These are phyloP conservation scores for Botryosphaeria dothidea DNA, from an alignment of 2,329 filamentous ascomycete species.

Conservation along the genomic window DNA sequence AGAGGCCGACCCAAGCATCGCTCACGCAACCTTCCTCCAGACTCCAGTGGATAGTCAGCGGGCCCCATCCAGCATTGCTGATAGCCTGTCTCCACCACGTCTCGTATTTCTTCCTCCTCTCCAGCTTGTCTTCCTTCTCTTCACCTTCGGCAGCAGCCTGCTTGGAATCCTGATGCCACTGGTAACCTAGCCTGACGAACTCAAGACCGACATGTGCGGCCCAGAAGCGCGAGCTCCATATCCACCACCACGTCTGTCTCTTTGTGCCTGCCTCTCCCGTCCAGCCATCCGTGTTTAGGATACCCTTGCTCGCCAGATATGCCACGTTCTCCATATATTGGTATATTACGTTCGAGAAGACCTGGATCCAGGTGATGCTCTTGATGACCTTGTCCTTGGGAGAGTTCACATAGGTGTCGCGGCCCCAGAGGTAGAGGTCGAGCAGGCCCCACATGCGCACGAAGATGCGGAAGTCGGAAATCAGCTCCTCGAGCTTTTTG, in stretches of 20 bases:
- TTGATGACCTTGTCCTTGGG: constrained; percentile 31
- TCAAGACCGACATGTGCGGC: constrained; percentile 75
- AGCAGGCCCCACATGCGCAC: constrained; percentile 75
- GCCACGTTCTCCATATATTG: constrained; percentile 83
- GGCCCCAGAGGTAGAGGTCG: constrained; percentile 70
- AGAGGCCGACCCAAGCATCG: constrained; percentile 58
- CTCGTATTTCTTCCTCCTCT: constrained; percentile 33
- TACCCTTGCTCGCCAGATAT: constrained; percentile 72
- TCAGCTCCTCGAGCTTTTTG: constrained; percentile 60
- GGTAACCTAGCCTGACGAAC: constrained; percentile 60
- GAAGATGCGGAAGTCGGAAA: constrained; percentile 73
- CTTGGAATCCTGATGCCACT: constrained; percentile 37
- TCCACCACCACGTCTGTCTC: constrained; percentile 61
- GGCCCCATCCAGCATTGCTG: constrained; percentile 74
- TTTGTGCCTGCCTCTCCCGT: constrained; percentile 45
- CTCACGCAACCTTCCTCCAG: constrained; percentile 64
- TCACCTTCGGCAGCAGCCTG: constrained; percentile 35
- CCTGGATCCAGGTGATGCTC: constrained; percentile 65
- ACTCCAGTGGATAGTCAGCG: constrained; percentile 83
- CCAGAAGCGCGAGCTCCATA: constrained; percentile 81
- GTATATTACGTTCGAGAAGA: constrained; percentile 67
- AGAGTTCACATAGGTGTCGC: constrained; percentile 38
- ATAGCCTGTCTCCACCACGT: constrained; percentile 67
- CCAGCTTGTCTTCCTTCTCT: constrained; percentile 39
- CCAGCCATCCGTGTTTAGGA: constrained; percentile 55